These are phyloP conservation scores for Candida krabiensis DNA, from an alignment of 805 yeast species.

Conservation along the genomic window DNA sequence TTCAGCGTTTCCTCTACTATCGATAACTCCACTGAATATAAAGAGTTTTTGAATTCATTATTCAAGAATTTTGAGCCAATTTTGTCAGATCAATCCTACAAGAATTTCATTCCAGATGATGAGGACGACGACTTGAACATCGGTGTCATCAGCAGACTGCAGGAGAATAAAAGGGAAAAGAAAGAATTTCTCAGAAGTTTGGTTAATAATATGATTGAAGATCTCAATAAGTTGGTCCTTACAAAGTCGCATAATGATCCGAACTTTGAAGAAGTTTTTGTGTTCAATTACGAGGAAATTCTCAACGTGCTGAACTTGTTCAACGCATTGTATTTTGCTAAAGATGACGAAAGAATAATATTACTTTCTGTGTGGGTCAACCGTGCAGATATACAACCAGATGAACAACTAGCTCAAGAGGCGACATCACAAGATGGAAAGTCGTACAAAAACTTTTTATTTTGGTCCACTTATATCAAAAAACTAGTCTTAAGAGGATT, in stretches of 20 bases:
- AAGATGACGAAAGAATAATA: conserved; percentile 41
- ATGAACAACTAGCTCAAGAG: conserved; percentile 46
- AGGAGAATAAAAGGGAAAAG: conserved; percentile 38
- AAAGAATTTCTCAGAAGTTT: conserved; percentile 34
- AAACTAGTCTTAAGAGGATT: conserved; percentile 63
- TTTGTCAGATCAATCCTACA: conserved; percentile 43
- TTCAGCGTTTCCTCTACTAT: conserved; percentile 36
- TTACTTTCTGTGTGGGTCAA: conserved; percentile 63
- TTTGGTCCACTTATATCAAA: conserved; percentile 62
- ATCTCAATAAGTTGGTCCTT: conserved; percentile 33
- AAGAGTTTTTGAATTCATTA: conserved; percentile 46
- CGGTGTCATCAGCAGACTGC: conserved; percentile 31
- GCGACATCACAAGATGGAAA: conserved; percentile 39
- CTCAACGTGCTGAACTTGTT: conserved; percentile 58
- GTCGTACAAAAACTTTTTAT: conserved; percentile 50
- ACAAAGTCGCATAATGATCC: conserved; percentile 24
- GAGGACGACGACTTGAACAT: conserved; percentile 27
- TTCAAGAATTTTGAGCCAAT: conserved; percentile 55
- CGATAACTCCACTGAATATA: conserved; percentile 42
- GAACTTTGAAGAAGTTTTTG: conserved; percentile 16
- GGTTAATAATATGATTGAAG: conserved; percentile 27
- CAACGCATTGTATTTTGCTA: conserved; percentile 49
- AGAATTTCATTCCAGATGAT: conserved; percentile 30
- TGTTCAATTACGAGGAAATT: conserved; percentile 39
- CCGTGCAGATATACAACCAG: conserved; percentile 67